Evolutionary conservation across 306 rosid genomes (phyloP).

Genomic region (Crotalaria pallida): DNA sequence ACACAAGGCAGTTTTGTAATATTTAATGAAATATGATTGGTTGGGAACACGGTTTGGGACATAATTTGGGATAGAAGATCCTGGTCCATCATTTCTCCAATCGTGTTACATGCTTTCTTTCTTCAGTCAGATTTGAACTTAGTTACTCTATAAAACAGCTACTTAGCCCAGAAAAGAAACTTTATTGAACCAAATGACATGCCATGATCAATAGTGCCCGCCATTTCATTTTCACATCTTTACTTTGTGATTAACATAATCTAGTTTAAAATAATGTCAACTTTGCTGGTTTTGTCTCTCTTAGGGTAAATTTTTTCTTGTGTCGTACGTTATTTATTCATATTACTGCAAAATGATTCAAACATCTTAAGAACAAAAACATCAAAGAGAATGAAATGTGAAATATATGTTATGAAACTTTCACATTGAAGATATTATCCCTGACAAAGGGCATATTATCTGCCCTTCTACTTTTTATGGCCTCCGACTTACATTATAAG

Average conservation of each 20-base stretch:
- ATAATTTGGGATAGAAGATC: neutral
- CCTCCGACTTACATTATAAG: no score
- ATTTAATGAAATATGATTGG: no score
- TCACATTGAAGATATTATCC: neutral
- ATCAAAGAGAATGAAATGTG: neutral
- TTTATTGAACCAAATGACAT: neutral
- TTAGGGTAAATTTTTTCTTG: neutral
- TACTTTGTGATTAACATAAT: neutral
- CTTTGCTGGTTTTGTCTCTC: neutral
- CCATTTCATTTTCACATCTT: neutral
- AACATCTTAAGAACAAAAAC: neutral
- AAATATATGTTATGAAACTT: neutral
- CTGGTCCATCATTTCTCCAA: neutral
- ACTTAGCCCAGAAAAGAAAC: neutral
- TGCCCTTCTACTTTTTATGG: neutral
- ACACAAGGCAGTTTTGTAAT: neutral
- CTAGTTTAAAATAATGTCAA: neutral
- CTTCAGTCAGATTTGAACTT: neutral
- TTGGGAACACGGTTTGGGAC: no score
- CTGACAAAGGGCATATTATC: neutral
- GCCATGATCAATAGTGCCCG: neutral
- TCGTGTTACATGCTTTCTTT: neutral
- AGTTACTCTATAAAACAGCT: neutral
- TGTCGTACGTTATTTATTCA: neutral
- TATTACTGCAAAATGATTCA: neutral